Evolutionary conservation across 805 yeast genomes (phyloP).

Genomic region (Blastobotrys mokoenaii): DNA sequence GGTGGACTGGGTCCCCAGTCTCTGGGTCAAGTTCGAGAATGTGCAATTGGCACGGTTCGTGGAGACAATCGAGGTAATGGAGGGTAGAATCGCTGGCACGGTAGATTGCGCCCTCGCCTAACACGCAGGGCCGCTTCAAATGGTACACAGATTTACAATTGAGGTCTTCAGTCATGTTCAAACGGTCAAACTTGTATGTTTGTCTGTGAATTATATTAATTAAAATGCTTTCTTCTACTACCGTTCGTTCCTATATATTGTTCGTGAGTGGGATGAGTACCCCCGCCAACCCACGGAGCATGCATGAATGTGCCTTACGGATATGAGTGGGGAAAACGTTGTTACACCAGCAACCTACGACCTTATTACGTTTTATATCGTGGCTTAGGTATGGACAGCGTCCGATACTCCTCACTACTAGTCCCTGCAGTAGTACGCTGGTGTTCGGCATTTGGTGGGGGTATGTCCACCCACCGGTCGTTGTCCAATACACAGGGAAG

Average conservation of each 20-base stretch:
- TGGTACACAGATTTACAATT: neutral
- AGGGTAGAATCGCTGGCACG: slow-evolving; percentile 27
- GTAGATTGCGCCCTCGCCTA: slow-evolving; percentile 32
- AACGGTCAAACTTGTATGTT: no score
- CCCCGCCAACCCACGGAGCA: neutral
- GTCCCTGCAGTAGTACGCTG: no score
- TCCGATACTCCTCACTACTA: no score
- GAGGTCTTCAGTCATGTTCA: slow-evolving; percentile 11
- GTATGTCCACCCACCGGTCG: neutral
- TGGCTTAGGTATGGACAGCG: no score
- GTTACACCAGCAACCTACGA: no score
- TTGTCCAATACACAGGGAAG: neutral
- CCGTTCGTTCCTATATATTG: no score
- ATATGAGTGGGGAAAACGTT: no score
- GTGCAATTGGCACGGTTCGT: slow-evolving; percentile 23
- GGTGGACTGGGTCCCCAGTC: slow-evolving; percentile 21
- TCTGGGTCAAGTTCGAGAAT: slow-evolving; percentile 22
- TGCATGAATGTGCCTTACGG: neutral
- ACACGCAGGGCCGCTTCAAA: slow-evolving; percentile 22
- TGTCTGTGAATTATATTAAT: neutral
- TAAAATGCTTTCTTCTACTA: neutral
- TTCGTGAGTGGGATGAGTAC: neutral
- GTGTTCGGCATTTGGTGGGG: neutral
- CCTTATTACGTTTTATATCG: no score
- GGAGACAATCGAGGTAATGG: slow-evolving; percentile 29